Evolutionary conservation across 129 eudicot species (phyloP).

Genomic region (Flaveria bidentis): DNA sequence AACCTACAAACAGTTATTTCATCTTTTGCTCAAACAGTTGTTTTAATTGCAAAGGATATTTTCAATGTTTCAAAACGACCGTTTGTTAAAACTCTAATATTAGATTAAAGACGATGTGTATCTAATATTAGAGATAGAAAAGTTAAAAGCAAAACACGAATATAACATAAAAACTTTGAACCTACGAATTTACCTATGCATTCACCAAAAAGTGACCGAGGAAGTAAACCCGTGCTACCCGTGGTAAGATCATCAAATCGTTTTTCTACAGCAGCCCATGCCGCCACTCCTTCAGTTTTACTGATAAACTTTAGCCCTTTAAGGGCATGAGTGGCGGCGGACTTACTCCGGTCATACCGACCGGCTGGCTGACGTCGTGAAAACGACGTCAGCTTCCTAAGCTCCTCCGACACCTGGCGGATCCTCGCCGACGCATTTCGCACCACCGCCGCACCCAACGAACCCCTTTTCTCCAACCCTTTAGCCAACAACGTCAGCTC

Average conservation of each 20-base stretch:
- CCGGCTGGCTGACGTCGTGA: slow-evolving; percentile 25
- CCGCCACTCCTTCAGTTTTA: slow-evolving; percentile 48
- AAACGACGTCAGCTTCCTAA: slow-evolving; percentile 50
- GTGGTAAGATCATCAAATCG: slow-evolving; percentile 57
- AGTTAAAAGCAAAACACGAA: not conserved
- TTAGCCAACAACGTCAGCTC: slow-evolving; percentile 55
- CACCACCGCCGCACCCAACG: slow-evolving; percentile 50
- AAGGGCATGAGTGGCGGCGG: slow-evolving; percentile 51
- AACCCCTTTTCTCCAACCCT: slow-evolving; percentile 52
- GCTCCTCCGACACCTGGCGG: slow-evolving; percentile 70
- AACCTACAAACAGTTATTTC: no score
- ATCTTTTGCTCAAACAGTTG: no score
- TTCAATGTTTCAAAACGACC: no score
- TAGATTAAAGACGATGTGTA: no score
- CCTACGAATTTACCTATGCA: slow-evolving; percentile 59
- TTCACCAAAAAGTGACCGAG: slow-evolving; percentile 63
- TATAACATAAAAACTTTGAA: not conserved
- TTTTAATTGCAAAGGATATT: no score
- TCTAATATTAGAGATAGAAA: no score
- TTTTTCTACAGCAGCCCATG: slow-evolving; percentile 60
- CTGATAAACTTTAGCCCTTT: slow-evolving; percentile 59
- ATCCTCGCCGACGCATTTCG: slow-evolving; percentile 69
- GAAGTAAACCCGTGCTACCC: slow-evolving; percentile 54
- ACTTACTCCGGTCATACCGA: slow-evolving; percentile 45
- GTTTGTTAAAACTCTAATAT: no score